Evolutionary conservation across 805 yeast genomes (phyloP), one percentile per base, ranked within the genome.

Genomic region (Myxozyma mucilagina): DNA sequence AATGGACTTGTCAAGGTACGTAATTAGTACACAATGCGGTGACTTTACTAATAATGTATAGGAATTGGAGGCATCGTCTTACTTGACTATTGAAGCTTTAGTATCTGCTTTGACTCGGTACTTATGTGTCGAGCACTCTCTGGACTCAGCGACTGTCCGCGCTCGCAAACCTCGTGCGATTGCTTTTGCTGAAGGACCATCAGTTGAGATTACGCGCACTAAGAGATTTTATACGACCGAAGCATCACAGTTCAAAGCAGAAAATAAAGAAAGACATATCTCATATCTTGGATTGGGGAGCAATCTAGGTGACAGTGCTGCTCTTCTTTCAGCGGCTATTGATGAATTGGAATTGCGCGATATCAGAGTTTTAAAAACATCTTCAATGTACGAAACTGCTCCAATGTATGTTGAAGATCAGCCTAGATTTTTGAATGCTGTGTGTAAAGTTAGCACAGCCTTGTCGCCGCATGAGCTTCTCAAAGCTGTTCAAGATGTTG

Each of bases 351-450:
- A 76, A 9, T 66, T 74, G 16, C 69, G 76, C 1, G 76, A 76
- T 0, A 78, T 89, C 18, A 67, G 73, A 11, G 81, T 94, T 0
- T 60, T 79, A 2, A 77, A 81, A 2, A 82, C 93, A 0, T 92
- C 98, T 0, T 84, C 96, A 0, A 75, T 93, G 57, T 94, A 90
- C 73, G 84, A 87, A 60, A 89, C 97, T 20, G 89, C 87, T 68
- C 98, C 99, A 43, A 93, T 94, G 98, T 94, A 91, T 73, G 84
- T 80, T 64, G 73, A 80, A 39, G 89, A 90, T 58, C 99, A 94
- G 74, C 80, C 84, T 1, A 85, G 84, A 68, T 94, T 94, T 70
- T 76, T 85, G 68, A 94, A 94, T 72, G 98, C 97, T 1, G 96
- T 86, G 3, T 70, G 90, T 14, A 83, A 86, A 65, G 77, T 88